phyloP scores from a whole-genome alignment of 2,329 filamentous ascomycete species.

The Botryotinia narcissicola region DNA sequence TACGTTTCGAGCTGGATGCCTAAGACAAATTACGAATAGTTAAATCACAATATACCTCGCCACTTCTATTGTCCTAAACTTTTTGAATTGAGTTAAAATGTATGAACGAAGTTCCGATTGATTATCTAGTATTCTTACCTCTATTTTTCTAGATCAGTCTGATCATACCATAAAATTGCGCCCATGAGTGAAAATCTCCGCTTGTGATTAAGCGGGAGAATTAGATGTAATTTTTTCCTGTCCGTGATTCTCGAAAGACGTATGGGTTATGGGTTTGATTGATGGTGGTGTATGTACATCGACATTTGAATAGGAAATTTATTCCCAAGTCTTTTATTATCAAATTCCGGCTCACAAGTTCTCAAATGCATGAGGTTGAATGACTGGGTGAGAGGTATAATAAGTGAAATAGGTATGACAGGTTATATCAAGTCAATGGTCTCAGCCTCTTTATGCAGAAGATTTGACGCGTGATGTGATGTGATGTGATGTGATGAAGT shows the following conservation, averaged over 20 bases:
- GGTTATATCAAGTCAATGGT: not conserved
- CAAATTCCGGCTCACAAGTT: too few relatives aligned
- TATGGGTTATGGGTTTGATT: too few relatives aligned
- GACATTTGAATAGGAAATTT: not conserved
- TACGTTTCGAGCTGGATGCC: not conserved
- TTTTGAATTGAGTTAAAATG: not conserved
- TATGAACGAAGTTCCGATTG: not conserved
- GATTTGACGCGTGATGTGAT: not conserved
- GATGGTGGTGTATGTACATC: not conserved
- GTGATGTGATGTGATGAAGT: not conserved
- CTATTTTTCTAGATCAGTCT: not conserved
- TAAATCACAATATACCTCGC: not conserved
- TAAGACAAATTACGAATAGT: not conserved
- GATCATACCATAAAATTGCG: not conserved
- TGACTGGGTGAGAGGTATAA: not conserved
- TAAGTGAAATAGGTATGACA: not conserved
- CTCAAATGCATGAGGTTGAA: not conserved
- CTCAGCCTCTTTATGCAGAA: not conserved
- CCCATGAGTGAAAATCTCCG: too few relatives aligned
- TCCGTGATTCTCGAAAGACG: too few relatives aligned
- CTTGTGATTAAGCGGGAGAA: too few relatives aligned
- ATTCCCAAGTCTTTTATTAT: not conserved
- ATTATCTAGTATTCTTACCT: not conserved
- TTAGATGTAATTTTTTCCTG: too few relatives aligned
- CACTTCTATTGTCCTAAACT: not conserved